Base-by-base conservation (phyloP, 2,329 filamentous ascomycete genomes). In the Coniochaeta sp. region DNA sequence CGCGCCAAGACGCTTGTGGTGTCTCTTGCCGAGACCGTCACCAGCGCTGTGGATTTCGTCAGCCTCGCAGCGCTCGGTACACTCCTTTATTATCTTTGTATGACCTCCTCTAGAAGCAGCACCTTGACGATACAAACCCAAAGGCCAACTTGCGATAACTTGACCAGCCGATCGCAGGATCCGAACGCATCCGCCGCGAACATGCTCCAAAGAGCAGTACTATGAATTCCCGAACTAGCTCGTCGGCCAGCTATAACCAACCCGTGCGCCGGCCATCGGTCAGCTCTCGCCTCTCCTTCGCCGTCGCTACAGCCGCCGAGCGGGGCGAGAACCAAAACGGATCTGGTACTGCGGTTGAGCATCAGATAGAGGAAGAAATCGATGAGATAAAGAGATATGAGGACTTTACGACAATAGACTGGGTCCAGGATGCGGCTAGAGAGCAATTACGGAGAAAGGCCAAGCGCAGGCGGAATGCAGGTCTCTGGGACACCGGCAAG, bases 341-440 rank as follows among this genome's bases (percentile, higher is more conserved):
- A 57, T 76, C 79, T 38, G 73, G 72, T 12, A 79, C 72, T 36
- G 73, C 79, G 31, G 85, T 81, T 60, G 85, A 90, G 68, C 84
- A 88, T 63, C 85, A 88, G 64, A 91, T 96, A 66, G 89, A 92
- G 63, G 93, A 98, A 71, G 95, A 99, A 77, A 96, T 99, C 71
- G 93, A 90, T 28, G 89, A 97, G 79, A 98, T 99, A 72, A 97
- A 97, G 77, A 85, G 93, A 77, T 99, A 99, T 77, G 95, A 96
- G 83, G 95, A 99, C 76, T 99, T 99, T 72, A 96, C 93, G 6
- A 99, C 95, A 0, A 95, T 95, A 83, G 95, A 99, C 75, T 99
- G 95, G 95, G 93, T 99, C 0, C 93, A 99, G 73, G 95, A 99
- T 82, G 93, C 93, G 12, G 89, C 92, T 36, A 89, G 93, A 64